phyloP scores from a whole-genome alignment of 495 filamentous ascomycete species.

The Schizothecium vesticola region DNA sequence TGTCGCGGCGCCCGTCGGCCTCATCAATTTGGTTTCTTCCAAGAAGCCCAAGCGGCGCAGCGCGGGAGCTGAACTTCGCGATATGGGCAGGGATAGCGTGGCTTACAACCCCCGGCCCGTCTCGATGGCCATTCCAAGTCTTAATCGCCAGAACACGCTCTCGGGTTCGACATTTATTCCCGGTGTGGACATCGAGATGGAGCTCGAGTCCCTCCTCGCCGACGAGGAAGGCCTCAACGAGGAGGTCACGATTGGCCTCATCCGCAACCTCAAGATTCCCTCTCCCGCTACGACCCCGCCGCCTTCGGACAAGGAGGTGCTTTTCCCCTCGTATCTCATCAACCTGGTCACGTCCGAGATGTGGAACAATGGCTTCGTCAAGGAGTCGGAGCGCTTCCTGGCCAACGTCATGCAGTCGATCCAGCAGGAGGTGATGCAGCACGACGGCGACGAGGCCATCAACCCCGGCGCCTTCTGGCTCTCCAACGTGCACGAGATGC shows the following conservation, averaged over 20 bases:
- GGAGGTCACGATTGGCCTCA: constrained; percentile 91
- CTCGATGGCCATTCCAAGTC: constrained; percentile 74
- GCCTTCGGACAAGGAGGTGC: constrained; percentile 93
- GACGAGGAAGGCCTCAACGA: constrained; percentile 95
- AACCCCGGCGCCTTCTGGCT: constrained; percentile 99
- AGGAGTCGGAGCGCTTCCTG: constrained; percentile 97
- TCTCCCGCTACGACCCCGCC: constrained; percentile 74
- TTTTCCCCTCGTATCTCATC: constrained; percentile 98
- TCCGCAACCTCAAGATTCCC: constrained; percentile 93
- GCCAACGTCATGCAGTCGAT: constrained; percentile 99
- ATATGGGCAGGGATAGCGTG: constrained; percentile 79
- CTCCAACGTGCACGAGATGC: constrained; percentile 99
- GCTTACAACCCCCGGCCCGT: constrained; percentile 92
- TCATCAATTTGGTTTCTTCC: constrained; percentile 94
- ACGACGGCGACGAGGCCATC: constrained; percentile 94
- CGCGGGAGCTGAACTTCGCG: constrained; percentile 80
- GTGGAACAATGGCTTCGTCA: constrained; percentile 99
- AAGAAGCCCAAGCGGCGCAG: constrained; percentile 97
- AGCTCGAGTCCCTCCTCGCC: constrained; percentile 86
- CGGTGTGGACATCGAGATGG: constrained; percentile 80
- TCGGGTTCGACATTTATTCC: constrained; percentile 64
- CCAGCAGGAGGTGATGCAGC: constrained; percentile 98
- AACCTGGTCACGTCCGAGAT: constrained; percentile 99
- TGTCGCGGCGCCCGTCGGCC: constrained; percentile 58
- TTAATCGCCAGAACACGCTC: constrained; percentile 59